Evolutionary conservation across 1,139 yeast species (phyloP).

Genomic region (Pichia sp.): DNA sequence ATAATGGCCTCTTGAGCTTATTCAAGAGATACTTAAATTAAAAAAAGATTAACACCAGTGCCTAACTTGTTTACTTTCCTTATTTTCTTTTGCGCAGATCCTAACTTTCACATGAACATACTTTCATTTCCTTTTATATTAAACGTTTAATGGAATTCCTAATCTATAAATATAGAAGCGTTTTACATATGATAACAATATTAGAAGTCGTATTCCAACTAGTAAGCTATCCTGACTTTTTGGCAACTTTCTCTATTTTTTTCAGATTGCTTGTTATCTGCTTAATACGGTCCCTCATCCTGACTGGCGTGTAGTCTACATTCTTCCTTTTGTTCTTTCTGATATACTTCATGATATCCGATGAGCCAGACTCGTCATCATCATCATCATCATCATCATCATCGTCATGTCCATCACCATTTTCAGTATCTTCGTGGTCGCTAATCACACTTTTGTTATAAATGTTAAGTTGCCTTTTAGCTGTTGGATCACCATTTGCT

Average conservation of each 20-base stretch:
- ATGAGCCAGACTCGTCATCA: constrained; percentile 6
- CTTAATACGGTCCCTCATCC: not conserved
- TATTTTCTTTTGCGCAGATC: not conserved
- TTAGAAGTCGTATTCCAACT: not conserved
- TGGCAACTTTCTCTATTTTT: constrained; percentile 9
- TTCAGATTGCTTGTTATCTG: constrained; percentile 9
- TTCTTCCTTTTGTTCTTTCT: constrained; percentile 1
- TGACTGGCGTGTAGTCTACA: not conserved
- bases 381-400: constrained; percentile 3
- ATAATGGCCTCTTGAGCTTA: constrained; percentile 17
- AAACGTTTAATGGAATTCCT: not conserved
- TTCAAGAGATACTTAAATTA: constrained; percentile 28
- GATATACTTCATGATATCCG: constrained; percentile 10
- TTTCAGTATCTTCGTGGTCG: not conserved
- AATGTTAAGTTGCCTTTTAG: not conserved
- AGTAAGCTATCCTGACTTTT: not conserved
- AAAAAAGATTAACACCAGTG: too few relatives aligned
- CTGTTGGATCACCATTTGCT: not conserved
- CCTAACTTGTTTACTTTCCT: not conserved
- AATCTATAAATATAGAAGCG: not conserved
- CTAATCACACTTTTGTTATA: not conserved
- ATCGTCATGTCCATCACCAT: not conserved
- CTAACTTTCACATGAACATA: not conserved
- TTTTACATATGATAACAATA: too few relatives aligned
- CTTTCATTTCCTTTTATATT: not conserved